These are phyloP conservation scores for Barnettozyma wickerhamii DNA, from an alignment of 805 yeast species.

Conservation along the genomic window DNA sequence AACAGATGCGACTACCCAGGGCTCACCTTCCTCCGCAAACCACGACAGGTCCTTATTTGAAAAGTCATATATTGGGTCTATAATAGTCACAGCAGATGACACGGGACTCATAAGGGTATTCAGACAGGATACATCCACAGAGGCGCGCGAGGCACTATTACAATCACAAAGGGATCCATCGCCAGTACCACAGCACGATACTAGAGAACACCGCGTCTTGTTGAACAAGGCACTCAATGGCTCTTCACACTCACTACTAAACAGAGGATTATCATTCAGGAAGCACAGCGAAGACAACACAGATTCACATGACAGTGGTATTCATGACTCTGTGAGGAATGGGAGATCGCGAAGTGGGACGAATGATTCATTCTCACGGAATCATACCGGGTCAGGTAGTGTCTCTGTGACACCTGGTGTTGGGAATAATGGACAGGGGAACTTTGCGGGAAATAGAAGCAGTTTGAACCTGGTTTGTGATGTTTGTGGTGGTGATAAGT, in stretches of 20 bases:
- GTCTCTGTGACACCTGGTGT: no score
- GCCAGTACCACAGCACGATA: background rate
- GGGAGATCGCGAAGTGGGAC: conserved; percentile 9
- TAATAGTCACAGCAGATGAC: conserved; percentile 75
- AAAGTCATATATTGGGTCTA: conserved; percentile 34
- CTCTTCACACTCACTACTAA: conserved; percentile 15
- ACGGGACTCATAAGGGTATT: conserved; percentile 71
- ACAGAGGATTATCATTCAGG: conserved; percentile 13
- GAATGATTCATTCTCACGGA: conserved; percentile 13
- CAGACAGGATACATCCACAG: conserved; percentile 70
- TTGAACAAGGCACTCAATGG: conserved; percentile 14
- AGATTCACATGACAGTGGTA: no score
- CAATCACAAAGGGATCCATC: no score
- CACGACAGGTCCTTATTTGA: no score
- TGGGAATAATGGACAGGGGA: no score
- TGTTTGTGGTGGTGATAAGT: conserved; percentile 26
- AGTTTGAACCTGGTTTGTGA: conserved; percentile 15
- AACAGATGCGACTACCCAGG: no score
- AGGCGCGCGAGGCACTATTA: conserved; percentile 34
- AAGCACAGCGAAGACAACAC: conserved; percentile 1
- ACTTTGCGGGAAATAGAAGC: background rate
- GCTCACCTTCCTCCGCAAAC: no score
- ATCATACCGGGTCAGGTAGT: background rate
- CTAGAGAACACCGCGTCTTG: conserved; percentile 1
- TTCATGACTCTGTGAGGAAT: no score